These are phyloP conservation scores for Tirmania nivea DNA, from an alignment of 495 filamentous ascomycete genomes.

Conservation along the genomic window DNA sequence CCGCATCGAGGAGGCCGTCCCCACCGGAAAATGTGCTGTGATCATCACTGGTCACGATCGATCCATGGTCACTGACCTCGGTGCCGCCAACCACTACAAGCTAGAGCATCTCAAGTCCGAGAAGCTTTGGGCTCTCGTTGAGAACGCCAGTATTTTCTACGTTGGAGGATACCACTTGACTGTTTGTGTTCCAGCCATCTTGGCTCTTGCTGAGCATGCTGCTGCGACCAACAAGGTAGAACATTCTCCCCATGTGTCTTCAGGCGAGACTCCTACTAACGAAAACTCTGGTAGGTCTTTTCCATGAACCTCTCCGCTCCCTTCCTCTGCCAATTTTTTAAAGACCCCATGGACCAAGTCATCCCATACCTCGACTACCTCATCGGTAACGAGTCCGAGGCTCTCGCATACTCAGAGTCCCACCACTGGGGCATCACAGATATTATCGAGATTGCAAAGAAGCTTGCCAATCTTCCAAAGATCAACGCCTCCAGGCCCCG, in stretches of 20 bases:
- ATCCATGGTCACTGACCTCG: constrained; percentile 85
- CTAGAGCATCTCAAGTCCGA: constrained; percentile 79
- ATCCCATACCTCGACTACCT: constrained; percentile 88
- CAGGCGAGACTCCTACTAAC: not conserved
- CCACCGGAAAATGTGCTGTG: constrained; percentile 86
- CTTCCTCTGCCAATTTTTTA: constrained; percentile 95
- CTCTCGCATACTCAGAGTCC: constrained; percentile 57
- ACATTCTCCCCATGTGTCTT: not conserved
- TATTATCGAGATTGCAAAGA: constrained; percentile 68
- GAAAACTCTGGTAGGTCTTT: constrained; percentile 35
- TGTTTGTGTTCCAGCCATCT: constrained; percentile 73
- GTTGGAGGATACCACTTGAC: constrained; percentile 80
- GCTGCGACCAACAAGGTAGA: constrained; percentile 60
- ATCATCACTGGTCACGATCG: constrained; percentile 90
- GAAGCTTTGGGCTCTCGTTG: constrained; percentile 72
- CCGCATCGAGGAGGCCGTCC: constrained; percentile 55
- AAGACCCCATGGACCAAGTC: constrained; percentile 69
- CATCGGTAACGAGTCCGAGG: constrained; percentile 93
- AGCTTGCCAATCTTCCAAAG: constrained; percentile 74
- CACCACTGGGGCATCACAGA: constrained; percentile 52
- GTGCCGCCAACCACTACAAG: constrained; percentile 90
- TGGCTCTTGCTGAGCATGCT: constrained; percentile 76
- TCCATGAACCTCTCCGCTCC: constrained; percentile 78
- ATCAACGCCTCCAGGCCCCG: constrained; percentile 58
- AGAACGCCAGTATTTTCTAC: constrained; percentile 73